Percentiles rank a stretch among this genome's conserved stretches.
Conservation (phyloP, 805 yeast genomes). For the Candida saitoana region DNA sequence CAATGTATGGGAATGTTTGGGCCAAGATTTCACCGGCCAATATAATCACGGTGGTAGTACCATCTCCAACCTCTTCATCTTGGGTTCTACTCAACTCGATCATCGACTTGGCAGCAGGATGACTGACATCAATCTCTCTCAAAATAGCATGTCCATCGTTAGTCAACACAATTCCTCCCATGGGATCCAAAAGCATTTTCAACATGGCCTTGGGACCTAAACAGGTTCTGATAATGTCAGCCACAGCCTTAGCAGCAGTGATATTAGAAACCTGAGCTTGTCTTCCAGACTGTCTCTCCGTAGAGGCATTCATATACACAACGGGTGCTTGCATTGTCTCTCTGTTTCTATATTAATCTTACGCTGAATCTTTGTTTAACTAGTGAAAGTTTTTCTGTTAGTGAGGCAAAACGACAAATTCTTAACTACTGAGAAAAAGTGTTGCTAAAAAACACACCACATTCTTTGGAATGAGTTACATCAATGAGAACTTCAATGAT, state of each 20-base stretch:
- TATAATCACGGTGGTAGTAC: slow-evolving; percentile 95
- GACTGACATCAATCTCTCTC: slow-evolving; percentile 95
- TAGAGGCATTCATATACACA: slow-evolving; percentile 62
- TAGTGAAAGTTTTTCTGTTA: neutral
- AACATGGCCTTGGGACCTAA: slow-evolving; percentile 99
- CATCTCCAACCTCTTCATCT: slow-evolving; percentile 98
- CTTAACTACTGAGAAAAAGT: neutral
- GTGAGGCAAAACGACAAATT: slow-evolving; percentile 3
- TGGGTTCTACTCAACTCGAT: slow-evolving; percentile 94
- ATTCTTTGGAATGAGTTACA: slow-evolving; percentile 12
- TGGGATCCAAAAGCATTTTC: slow-evolving; percentile 95
- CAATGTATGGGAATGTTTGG: slow-evolving; percentile 90
- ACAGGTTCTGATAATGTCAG: slow-evolving; percentile 96
- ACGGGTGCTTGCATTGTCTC: slow-evolving; percentile 45
- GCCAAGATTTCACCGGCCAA: slow-evolving; percentile 96
- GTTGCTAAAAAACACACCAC: no score
- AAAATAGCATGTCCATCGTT: slow-evolving; percentile 98
- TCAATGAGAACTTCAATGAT: slow-evolving; percentile 32
- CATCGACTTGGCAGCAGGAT: slow-evolving; percentile 99
- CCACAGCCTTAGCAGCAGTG: slow-evolving; percentile 99
- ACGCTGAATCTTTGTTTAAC: neutral
- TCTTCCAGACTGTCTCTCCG: slow-evolving; percentile 93
- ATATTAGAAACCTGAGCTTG: slow-evolving; percentile 96
- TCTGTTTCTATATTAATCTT: neutral
- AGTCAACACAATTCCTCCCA: slow-evolving; percentile 93